These are phyloP conservation scores for Trichoderma polysporum DNA, from an alignment of 2,329 filamentous ascomycete species.

Conservation along the genomic window DNA sequence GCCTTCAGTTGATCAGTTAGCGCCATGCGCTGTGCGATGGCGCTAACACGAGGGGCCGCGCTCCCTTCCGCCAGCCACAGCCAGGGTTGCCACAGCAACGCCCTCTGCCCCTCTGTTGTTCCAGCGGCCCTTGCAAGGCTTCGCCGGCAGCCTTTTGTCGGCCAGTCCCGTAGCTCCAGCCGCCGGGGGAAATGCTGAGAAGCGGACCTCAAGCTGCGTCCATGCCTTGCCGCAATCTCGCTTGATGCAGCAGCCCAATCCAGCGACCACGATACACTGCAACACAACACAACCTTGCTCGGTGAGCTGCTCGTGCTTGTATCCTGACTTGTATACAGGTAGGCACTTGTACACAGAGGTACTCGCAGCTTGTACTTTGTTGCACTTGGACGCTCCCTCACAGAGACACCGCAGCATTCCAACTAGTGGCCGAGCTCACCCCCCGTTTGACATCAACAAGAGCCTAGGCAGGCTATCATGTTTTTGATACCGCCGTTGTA, in stretches of 20 bases:
- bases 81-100: slow-evolving; percentile 24
- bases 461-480: slow-evolving; percentile 17
- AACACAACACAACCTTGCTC: not conserved
- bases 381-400: not conserved
- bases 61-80: slow-evolving; percentile 21
- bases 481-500: slow-evolving; percentile 10
- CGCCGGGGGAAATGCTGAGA: slow-evolving; percentile 17
- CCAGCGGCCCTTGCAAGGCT: slow-evolving; percentile 6
- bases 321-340: not conserved
- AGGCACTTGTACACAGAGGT: slow-evolving; percentile 2
- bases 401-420: not conserved
- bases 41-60: slow-evolving; percentile 18
- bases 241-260: slow-evolving; percentile 21
- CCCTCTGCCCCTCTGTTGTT: slow-evolving; percentile 26
- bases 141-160: slow-evolving; percentile 10
- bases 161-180: slow-evolving; percentile 20
- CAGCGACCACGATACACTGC: slow-evolving; percentile 2
- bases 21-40: slow-evolving; percentile 9
- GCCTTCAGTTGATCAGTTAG: slow-evolving; percentile 12
- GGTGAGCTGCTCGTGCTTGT: not conserved
- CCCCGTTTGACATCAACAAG: slow-evolving; percentile 16
- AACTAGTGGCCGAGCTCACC: not conserved
- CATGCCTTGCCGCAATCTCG: slow-evolving; percentile 22
- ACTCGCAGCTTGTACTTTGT: not conserved
- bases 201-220: slow-evolving; percentile 20